Percentiles rank a stretch among this genome's conserved stretches.
phyloP scores from a whole-genome alignment of 768 basidiomycete species.

The Kwoniella newhampshirensis region DNA sequence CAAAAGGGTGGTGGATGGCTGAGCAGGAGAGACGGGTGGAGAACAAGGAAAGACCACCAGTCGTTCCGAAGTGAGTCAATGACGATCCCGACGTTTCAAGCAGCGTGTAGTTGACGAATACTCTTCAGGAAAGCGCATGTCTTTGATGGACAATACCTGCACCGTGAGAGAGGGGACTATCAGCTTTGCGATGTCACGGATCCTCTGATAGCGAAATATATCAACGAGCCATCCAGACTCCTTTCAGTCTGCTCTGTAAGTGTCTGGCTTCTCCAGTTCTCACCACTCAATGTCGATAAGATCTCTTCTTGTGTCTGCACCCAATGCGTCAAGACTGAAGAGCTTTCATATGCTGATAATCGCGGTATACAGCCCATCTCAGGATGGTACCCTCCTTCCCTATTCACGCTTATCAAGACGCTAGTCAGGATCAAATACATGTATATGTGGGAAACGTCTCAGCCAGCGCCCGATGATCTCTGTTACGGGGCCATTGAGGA shows the following conservation, averaged over 20 bases:
- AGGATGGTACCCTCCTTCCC: slow-evolving; percentile 80
- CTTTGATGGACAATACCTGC: slow-evolving; percentile 79
- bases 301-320: not conserved
- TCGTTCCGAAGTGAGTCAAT: slow-evolving; percentile 30
- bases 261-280: slow-evolving; percentile 12
- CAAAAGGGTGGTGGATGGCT: slow-evolving; percentile 24
- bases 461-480: slow-evolving; percentile 53
- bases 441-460: slow-evolving; percentile 60
- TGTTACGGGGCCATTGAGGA: slow-evolving; percentile 34
- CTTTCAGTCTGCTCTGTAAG: slow-evolving; percentile 74
- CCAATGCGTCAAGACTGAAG: not conserved
- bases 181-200: slow-evolving; percentile 92
- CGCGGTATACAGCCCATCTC: slow-evolving; percentile 44
- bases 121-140: slow-evolving; percentile 64
- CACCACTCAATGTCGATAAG: too few species aligned
- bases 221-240: slow-evolving; percentile 68
- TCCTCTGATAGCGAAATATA: slow-evolving; percentile 75
- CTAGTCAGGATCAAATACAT: slow-evolving; percentile 80
- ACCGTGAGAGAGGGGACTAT: slow-evolving; percentile 85
- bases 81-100: not conserved
- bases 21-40: slow-evolving; percentile 29
- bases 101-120: not conserved
- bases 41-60: slow-evolving; percentile 23
- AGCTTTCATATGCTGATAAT: not conserved
- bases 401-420: slow-evolving; percentile 78